phyloP scores from a whole-genome alignment of 2,329 filamentous ascomycete species.

The Endoconidiophora laricicola region DNA sequence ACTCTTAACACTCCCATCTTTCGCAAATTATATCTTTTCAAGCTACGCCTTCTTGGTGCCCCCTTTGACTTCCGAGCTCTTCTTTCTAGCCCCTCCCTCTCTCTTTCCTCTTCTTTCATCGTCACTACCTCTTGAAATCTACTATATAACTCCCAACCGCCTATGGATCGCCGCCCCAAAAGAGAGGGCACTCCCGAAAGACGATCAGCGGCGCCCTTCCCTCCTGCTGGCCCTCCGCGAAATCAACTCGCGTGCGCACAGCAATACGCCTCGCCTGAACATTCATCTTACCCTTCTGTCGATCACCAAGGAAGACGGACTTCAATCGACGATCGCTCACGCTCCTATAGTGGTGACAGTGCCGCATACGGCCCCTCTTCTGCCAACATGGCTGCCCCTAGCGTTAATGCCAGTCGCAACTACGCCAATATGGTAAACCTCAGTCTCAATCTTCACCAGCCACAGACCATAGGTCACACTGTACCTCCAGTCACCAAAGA shows the following conservation, averaged over 20 bases:
- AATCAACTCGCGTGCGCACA: background rate
- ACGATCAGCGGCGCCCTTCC: constrained; percentile 1
- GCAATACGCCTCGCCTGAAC: background rate
- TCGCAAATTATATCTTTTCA: background rate
- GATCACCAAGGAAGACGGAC: background rate
- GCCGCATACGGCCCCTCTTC: background rate
- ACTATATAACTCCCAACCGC: background rate
- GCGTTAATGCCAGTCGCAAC: constrained; percentile 16
- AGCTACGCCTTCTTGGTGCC: background rate
- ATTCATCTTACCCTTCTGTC: constrained; percentile 1
- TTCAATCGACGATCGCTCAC: too few relatives aligned
- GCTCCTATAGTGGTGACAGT: too few relatives aligned
- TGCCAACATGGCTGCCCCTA: background rate
- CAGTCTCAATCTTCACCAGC: constrained; percentile 22
- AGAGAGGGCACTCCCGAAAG: constrained; percentile 4
- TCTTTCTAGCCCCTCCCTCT: background rate
- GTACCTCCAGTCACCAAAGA: constrained; percentile 18
- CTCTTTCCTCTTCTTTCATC: background rate
- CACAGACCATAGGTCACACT: constrained; percentile 13
- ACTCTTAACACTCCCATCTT: background rate
- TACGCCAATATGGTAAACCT: constrained; percentile 21
- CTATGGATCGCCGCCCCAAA: constrained; percentile 7
- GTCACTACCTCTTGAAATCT: background rate
- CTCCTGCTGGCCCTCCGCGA: background rate
- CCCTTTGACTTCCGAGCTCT: background rate